These are phyloP conservation scores for Podospora didyma DNA, from an alignment of 495 filamentous ascomycete species.

Conservation along the genomic window DNA sequence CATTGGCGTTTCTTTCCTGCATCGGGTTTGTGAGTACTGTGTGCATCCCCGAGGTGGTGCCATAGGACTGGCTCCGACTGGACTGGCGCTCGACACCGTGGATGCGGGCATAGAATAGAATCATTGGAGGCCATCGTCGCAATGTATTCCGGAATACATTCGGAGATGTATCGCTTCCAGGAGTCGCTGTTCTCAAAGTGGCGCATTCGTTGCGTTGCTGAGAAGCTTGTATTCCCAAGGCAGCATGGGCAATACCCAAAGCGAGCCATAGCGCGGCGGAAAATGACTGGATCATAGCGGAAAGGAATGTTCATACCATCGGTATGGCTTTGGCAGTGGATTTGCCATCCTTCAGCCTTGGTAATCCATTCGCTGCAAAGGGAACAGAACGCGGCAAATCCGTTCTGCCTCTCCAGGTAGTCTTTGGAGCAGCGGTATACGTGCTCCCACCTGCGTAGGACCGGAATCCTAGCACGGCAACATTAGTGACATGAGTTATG, in stretches of 20 bases:
- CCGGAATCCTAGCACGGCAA: no score
- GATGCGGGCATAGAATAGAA: conserved; percentile 1
- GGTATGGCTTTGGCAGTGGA: conserved; percentile 15
- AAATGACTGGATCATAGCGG: conserved; percentile 12
- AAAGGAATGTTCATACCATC: conserved; percentile 17
- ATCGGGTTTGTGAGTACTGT: background rate
- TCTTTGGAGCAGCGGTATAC: no score
- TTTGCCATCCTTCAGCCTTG: no score
- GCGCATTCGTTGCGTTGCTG: background rate
- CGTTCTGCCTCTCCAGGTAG: no score
- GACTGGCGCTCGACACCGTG: background rate
- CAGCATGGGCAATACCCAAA: background rate
- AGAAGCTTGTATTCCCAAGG: background rate
- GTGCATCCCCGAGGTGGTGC: background rate
- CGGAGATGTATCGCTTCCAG: background rate
- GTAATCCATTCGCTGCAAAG: no score
- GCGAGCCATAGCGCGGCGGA: conserved; percentile 14
- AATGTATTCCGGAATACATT: conserved; percentile 1
- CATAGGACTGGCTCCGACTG: background rate
- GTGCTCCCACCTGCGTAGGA: no score
- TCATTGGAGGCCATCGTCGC: background rate
- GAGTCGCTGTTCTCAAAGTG: background rate
- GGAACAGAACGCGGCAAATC: no score
- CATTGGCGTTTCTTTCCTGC: background rate
- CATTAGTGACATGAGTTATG: no score